Evolutionary conservation across 1,284 basidiomycete species (phyloP), one percentile per base, ranked within the genome.

Genomic region (Ganoderma resinaceum): DNA sequence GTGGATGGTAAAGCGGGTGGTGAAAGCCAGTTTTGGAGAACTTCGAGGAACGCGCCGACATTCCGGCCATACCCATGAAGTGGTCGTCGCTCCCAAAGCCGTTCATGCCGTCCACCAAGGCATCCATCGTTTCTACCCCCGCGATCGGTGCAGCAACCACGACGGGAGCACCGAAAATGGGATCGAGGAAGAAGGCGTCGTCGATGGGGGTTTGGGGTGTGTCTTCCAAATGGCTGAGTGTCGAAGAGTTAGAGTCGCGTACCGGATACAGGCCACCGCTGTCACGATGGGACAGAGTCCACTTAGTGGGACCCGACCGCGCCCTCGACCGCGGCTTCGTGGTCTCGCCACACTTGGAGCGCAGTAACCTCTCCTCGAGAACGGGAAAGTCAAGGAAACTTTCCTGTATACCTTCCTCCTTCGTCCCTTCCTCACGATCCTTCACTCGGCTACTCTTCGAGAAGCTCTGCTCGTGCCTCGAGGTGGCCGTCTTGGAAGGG

Each of bases 21-120:
- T 60, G 58, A 70, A 77, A 76, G n/a, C 77, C 77, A 1, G 76
- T 78, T 58, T 70, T 66, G 33, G 71, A 84, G 75, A 88, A 86
- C 65, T 88, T 84, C 60, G 84, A 78, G 31, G 67, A 52, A n/a
- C 87, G 84, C 71, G 77, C 81, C 40, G 85, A 83, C 18, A 79
- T 76, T 20, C 75, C 77, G 62, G 79, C 77, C 40, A 80, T 72
- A 52, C 83, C 82, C 70, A 87, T 80, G 72, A 87, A 81, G 69
- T 89, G 84, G 64, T 90, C 88, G 71, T 84, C 87, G 58, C 77
- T 78, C 37, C 69, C 69, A 62, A 69, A 80, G 78, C 57, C 89
- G 75, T 94, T 94, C 91, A 95, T 94, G 14, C 90, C 91, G 73
- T 94, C 93, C 18, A 95, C 93, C 65, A 95, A 80, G 18, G 93